phyloP scores from a whole-genome alignment of 2,329 filamentous ascomycete species.

The Ceratocystis diversiconidia region DNA sequence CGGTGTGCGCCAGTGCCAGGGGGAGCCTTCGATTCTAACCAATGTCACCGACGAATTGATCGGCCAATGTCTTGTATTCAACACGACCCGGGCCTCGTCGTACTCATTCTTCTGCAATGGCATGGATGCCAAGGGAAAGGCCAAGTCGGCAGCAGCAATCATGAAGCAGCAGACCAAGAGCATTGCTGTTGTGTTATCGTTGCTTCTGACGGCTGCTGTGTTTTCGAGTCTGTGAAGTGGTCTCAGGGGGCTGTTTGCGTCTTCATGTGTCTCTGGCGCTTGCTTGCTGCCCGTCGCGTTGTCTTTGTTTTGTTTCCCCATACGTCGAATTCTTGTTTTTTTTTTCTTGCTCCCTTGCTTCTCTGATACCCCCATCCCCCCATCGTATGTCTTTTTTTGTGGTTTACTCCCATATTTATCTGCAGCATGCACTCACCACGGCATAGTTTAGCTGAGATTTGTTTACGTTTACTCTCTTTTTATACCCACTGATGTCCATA shows the following conservation, averaged over 20 bases:
- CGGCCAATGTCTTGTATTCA: slow-evolving; percentile 16
- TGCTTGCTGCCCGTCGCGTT: not conserved
- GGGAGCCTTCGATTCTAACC: slow-evolving; percentile 54
- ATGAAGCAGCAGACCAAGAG: slow-evolving; percentile 14
- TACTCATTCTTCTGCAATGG: slow-evolving; percentile 18
- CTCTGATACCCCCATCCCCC: slow-evolving; percentile 13
- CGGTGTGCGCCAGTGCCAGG: slow-evolving; percentile 52
- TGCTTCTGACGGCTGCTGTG: slow-evolving; percentile 13
- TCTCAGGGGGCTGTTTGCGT: not conserved
- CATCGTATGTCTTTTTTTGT: slow-evolving; percentile 4
- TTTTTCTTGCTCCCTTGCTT: not conserved
- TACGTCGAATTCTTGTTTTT: not conserved
- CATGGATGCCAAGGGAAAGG: slow-evolving; percentile 15
- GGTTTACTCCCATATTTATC: not conserved
- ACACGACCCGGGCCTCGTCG: slow-evolving; percentile 14
- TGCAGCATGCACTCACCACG: not conserved
- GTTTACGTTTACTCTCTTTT: not conserved
- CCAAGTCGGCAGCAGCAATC: slow-evolving; percentile 12
- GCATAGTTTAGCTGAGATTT: not conserved
- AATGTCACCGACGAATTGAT: slow-evolving; percentile 27
- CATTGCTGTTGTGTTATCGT: slow-evolving; percentile 8
- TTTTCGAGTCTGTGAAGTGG: slow-evolving; percentile 14
- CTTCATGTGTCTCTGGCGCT: not conserved
- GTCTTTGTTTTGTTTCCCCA: not conserved
- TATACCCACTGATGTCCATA: not conserved